Conservation (phyloP, 441 rosid genomes). For the Corymbia citriodora region DNA sequence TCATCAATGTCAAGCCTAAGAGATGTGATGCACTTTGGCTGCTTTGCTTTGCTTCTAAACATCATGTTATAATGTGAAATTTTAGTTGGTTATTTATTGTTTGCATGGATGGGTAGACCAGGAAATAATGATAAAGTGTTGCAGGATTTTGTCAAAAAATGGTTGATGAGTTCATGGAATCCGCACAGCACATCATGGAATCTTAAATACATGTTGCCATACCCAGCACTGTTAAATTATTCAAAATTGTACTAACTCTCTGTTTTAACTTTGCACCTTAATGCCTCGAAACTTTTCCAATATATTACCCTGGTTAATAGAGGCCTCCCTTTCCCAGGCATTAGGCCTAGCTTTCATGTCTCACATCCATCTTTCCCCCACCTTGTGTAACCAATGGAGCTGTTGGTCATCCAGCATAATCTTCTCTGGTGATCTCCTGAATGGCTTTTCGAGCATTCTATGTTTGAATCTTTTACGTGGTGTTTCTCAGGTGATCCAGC, state of each 20-base stretch:
- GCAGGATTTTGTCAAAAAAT: neutral
- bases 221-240: neutral
- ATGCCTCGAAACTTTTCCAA: neutral
- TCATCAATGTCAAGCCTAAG: neutral
- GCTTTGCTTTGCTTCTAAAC: neutral
- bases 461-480: neutral
- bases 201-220: neutral
- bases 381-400: neutral
- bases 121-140: neutral
- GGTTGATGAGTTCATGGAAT: neutral
- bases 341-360: neutral
- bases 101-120: neutral
- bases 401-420: neutral
- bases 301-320: neutral
- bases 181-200: neutral
- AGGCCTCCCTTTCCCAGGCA: neutral
- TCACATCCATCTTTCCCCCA: neutral
- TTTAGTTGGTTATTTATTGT: neutral
- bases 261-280: neutral
- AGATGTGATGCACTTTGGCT: neutral
- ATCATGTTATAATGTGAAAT: neutral
- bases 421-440: neutral
- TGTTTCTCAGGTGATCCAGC: conserved; percentile 64
- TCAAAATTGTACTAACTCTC: neutral
- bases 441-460: neutral